Percentiles rank a stretch among this genome's conserved stretches.
Conservation (phyloP, 1,284 basidiomycete genomes). For the Pholiota adiposa region DNA sequence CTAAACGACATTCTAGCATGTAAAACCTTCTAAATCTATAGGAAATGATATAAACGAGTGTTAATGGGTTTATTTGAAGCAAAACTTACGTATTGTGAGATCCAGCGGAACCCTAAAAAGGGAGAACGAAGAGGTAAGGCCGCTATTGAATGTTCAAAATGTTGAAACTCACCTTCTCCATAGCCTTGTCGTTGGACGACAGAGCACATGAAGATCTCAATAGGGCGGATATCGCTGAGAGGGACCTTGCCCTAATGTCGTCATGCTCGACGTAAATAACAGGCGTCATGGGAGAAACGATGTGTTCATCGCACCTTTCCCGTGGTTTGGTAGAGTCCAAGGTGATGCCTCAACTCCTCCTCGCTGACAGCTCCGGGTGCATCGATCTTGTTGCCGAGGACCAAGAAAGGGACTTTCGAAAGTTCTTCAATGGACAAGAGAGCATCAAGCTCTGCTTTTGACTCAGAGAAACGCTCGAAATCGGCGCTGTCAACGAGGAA, state of each 20-base stretch:
- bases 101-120: slow-evolving; percentile 91
- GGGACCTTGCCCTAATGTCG: slow-evolving; percentile 88
- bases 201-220: slow-evolving; percentile 99
- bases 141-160: not conserved
- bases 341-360: slow-evolving; percentile 94
- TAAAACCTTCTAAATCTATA: slow-evolving; percentile 29
- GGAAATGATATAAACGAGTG: slow-evolving; percentile 7
- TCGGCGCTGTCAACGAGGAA: slow-evolving; percentile 99
- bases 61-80: not conserved
- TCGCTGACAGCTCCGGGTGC: slow-evolving; percentile 97
- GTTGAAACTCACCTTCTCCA: slow-evolving; percentile 78
- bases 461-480: slow-evolving; percentile 94
- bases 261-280: not conserved
- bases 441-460: slow-evolving; percentile 96
- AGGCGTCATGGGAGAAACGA: not conserved
- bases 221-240: slow-evolving; percentile 95
- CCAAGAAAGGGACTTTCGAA: slow-evolving; percentile 96
- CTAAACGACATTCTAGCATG: not conserved
- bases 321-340: slow-evolving; percentile 98
- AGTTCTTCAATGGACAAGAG: slow-evolving; percentile 95
- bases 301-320: slow-evolving; percentile 77
- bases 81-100: slow-evolving; percentile 86
- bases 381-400: slow-evolving; percentile 99
- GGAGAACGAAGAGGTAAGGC: slow-evolving; percentile 11
- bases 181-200: slow-evolving; percentile 99